Conservation (phyloP, 2,329 filamentous ascomycete genomes). For the Raffaelea arxii region DNA sequence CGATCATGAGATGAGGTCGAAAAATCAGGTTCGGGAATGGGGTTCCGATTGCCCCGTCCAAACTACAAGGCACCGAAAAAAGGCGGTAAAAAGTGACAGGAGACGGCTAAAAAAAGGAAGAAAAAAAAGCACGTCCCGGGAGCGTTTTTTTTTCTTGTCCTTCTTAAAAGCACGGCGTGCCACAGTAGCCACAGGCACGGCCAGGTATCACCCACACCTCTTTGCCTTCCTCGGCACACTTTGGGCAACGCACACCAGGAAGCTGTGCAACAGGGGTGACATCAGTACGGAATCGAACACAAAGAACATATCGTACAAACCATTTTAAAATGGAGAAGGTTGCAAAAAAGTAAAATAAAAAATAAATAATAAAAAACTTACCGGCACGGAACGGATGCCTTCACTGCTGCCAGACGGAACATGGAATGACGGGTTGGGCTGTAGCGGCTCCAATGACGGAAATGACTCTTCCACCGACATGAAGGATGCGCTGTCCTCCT, state of each 20-base stretch:
- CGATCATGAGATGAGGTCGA: no score
- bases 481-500: not conserved
- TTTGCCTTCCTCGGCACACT: constrained; percentile 14
- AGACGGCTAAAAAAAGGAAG: no score
- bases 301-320: not conserved
- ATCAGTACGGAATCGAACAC: not conserved
- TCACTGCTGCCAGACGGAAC: constrained; percentile 3
- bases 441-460: not conserved
- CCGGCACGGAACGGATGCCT: constrained; percentile 10
- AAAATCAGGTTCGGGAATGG: no score
- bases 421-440: constrained; percentile 3
- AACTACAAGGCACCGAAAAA: no score
- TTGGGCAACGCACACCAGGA: constrained; percentile 16
- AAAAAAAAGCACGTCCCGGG: not conserved
- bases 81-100: no score
- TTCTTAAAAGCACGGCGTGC: constrained; percentile 12
- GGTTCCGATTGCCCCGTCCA: no score
- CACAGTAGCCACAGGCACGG: constrained; percentile 16
- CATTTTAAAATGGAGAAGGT: no score
- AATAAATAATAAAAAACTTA: not conserved
- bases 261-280: constrained; percentile 10
- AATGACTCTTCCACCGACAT: not conserved
- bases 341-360: not conserved
- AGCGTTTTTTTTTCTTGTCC: not conserved
- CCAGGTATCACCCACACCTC: constrained; percentile 17